These are phyloP conservation scores for Melanogaster broomeanus DNA, from an alignment of 768 basidiomycete species.

Conservation along the genomic window DNA sequence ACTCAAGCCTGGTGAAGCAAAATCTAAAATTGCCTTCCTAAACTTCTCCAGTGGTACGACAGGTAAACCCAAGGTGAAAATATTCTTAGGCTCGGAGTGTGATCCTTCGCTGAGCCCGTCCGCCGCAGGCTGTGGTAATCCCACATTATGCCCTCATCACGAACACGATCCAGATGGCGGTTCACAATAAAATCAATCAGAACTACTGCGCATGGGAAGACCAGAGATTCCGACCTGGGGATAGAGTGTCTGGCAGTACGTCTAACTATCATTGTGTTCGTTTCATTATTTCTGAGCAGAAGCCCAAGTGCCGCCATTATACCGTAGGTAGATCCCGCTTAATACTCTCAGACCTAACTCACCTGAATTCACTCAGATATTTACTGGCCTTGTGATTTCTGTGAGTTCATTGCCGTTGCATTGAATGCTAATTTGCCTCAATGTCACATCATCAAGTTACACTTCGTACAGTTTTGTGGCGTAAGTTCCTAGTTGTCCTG, in stretches of 20 bases:
- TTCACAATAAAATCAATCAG: conserved; percentile 46
- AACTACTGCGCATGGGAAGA: conserved; percentile 40
- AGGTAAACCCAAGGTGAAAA: conserved; percentile 43
- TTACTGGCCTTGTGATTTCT: conserved; percentile 57
- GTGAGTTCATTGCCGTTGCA: conserved; percentile 34
- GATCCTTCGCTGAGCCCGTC: background rate
- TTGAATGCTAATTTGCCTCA: conserved; percentile 3
- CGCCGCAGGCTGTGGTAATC: conserved; percentile 60
- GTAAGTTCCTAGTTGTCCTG: conserved; percentile 31
- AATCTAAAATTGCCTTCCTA: conserved; percentile 63
- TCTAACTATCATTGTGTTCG: background rate
- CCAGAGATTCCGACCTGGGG: conserved; percentile 52
- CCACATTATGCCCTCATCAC: conserved; percentile 65
- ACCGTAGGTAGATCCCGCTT: conserved; percentile 43
- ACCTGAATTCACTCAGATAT: conserved; percentile 44
- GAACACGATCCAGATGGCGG: conserved; percentile 61
- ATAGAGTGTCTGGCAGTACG: conserved; percentile 58
- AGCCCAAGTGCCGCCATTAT: conserved; percentile 56
- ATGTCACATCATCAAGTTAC: conserved; percentile 44
- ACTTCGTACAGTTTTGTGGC: conserved; percentile 53
- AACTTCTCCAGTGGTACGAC: conserved; percentile 80
- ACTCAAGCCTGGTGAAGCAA: conserved; percentile 58
- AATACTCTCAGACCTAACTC: conserved; percentile 6
- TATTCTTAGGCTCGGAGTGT: background rate
- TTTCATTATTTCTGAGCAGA: conserved; percentile 8